phyloP scores from a whole-genome alignment of 495 filamentous ascomycete genomes.

The Ramalina intermedia region DNA sequence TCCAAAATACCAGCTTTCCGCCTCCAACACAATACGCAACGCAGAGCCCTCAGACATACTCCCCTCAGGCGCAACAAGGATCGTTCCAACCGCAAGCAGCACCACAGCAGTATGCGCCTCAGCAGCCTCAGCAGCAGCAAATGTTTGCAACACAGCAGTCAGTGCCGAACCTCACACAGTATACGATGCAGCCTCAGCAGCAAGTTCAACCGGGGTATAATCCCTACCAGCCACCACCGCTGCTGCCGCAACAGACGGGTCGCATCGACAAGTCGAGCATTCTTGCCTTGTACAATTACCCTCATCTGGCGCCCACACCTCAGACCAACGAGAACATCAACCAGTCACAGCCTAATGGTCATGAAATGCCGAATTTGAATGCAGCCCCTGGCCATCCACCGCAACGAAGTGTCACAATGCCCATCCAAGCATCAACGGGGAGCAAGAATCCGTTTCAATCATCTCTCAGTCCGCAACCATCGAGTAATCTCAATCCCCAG shows the following conservation, averaged over 20 bases:
- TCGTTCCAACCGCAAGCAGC: constrained; percentile 16
- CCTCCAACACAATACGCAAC: constrained; percentile 20
- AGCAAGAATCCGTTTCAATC: constrained; percentile 27
- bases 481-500: neutral
- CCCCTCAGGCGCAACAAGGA: constrained; percentile 24
- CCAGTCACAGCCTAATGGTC: constrained; percentile 9
- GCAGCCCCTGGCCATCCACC: constrained; percentile 4
- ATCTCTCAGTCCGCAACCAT: neutral
- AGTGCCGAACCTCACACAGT: constrained; percentile 18
- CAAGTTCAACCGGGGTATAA: constrained; percentile 17
- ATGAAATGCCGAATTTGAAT: constrained; percentile 9
- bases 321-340: constrained; percentile 21
- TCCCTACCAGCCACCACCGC: constrained; percentile 24
- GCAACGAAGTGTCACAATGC: constrained; percentile 24
- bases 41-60: constrained; percentile 21
- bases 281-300: constrained; percentile 71
- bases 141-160: constrained; percentile 18
- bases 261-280: constrained; percentile 70
- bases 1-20: constrained; percentile 40
- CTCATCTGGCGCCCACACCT: constrained; percentile 48
- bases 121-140: constrained; percentile 22
- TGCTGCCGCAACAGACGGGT: constrained; percentile 28
- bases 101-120: constrained; percentile 21
- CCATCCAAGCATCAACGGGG: constrained; percentile 14
- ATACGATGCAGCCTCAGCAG: constrained; percentile 12